Conservation (phyloP, 192 early-diverging fungal genomes). For the Dissophora ornata region DNA sequence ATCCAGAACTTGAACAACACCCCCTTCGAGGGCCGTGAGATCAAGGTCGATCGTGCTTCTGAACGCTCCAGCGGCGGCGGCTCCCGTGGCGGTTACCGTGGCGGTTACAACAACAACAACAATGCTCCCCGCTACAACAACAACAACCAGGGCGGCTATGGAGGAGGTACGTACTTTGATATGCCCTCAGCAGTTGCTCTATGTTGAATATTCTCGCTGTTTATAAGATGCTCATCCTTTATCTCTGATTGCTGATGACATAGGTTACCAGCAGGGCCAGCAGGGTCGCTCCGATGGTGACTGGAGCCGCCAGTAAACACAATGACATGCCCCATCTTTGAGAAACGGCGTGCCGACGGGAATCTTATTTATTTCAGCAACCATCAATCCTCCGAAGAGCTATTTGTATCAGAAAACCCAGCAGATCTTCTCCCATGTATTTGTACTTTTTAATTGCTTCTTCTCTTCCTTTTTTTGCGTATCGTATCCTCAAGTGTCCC, state of each 20-base stretch:
- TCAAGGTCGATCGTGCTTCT: constrained; percentile 67
- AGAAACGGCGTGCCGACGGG: not conserved
- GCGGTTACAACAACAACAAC: constrained; percentile 32
- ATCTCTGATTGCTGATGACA: not conserved
- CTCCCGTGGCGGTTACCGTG: constrained; percentile 32
- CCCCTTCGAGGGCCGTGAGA: constrained; percentile 79
- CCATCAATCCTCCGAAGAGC: constrained; percentile 1
- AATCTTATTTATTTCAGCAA: not conserved
- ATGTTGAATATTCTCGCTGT: not conserved
- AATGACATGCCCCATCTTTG: not conserved
- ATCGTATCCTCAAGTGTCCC: constrained; percentile 23
- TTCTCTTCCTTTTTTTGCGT: constrained; percentile 12
- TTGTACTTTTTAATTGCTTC: constrained; percentile 25
- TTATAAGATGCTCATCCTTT: not conserved
- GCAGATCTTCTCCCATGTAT: constrained; percentile 38
- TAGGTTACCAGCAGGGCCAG: constrained; percentile 28
- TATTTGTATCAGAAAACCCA: constrained; percentile 11
- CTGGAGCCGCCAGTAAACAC: constrained; percentile 29
- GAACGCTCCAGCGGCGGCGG: constrained; percentile 40
- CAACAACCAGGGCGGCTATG: constrained; percentile 6
- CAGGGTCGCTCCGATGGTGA: constrained; percentile 46
- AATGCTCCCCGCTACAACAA: constrained; percentile 20
- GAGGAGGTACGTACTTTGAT: no score
- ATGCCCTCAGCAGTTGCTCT: no score
- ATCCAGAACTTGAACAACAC: constrained; percentile 69